Evolutionary conservation across 371 early-diverging fungal genomes (phyloP).

Genomic region (Zopfochytrium polystomum): DNA sequence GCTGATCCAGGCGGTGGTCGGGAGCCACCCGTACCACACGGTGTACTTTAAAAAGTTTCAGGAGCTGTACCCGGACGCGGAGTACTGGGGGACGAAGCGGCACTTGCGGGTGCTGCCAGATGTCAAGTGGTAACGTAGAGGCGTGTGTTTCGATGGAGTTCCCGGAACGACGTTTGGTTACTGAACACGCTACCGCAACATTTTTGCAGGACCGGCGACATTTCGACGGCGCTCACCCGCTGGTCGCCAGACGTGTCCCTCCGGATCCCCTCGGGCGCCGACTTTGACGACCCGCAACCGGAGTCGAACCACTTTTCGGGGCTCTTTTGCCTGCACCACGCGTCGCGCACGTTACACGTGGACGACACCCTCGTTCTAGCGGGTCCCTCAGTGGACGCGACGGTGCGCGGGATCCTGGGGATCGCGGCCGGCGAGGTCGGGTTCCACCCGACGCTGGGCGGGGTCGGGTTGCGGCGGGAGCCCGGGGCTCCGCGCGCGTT

Average conservation of each 20-base stretch:
- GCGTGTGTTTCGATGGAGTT: too few species aligned
- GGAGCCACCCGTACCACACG: conserved; percentile 29
- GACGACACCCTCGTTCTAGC: conserved; percentile 1
- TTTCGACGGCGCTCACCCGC: neutral
- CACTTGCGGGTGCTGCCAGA: too few species aligned
- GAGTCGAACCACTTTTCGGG: conserved; percentile 24
- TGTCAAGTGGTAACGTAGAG: too few species aligned
- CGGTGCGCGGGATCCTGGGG: neutral
- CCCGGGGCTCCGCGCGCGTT: conserved; percentile 20
- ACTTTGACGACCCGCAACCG: conserved; percentile 21
- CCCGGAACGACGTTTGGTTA: too few species aligned
- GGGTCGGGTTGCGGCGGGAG: conserved; percentile 9
- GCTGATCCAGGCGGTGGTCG: conserved; percentile 26
- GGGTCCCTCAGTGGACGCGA: neutral
- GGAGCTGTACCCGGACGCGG: conserved; percentile 16
- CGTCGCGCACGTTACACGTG: conserved; percentile 17
- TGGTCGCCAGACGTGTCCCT: conserved; percentile 20
- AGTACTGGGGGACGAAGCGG: conserved; percentile 18
- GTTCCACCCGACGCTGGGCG: conserved; percentile 19
- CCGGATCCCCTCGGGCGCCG: conserved; percentile 19
- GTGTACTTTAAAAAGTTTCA: conserved; percentile 19
- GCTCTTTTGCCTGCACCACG: conserved; percentile 22
- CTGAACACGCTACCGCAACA: too few species aligned
- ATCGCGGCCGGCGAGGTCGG: conserved; percentile 5
- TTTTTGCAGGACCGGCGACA: too few species aligned